Base-by-base conservation (phyloP, 495 filamentous ascomycete species). In the Penicillium salamii region DNA sequence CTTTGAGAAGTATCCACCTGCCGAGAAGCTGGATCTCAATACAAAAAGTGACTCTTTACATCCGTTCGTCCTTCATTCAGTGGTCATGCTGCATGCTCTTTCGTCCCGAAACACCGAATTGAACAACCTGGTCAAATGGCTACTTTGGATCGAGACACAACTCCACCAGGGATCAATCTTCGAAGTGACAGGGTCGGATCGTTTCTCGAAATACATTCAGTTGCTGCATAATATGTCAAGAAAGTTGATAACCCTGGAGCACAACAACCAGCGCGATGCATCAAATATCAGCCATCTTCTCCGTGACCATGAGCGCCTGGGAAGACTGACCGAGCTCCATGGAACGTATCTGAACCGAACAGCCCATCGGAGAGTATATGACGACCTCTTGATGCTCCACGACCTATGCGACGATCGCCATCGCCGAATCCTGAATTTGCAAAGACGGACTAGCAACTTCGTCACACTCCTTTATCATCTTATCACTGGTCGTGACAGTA, bases 81-180 rank as follows among this genome's bases (percentile, higher is more conserved):
- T 26, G 23, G 23, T 26, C 4, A 26, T 26, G 23, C 23, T 26
- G 3, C 8, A 26, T 8, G 23, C 35, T 7, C 42, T 58, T 24
- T 49, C 52, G 2, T 26, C 51, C 6, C 43, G 52, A 54, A 51
- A 33, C 8, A 32, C 45, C 8, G 46, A 54, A 23, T 29, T 58
- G 3, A 37, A 58, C 18, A 42, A 54, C 26, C 20, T 58, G 11
- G 46, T 51, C 19, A 53, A 53, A 35, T 53, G 47, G 29, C 20
- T 58, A 23, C 42, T 58, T 5, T 58, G 51, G 55, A 58, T 54
- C n/a, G 55, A 58, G 37, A 57, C 49, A 0, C 54, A 57, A 36
- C 50, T 57, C 12, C 51, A 57, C 24, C 54, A 44, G 21, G 54
- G 54, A n/a, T 57, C 54, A 14, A 38, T 57, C 1, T 57, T 57